Conservation (phyloP, 176 grass and related monocot species). For the Aechmea fasciata region DNA sequence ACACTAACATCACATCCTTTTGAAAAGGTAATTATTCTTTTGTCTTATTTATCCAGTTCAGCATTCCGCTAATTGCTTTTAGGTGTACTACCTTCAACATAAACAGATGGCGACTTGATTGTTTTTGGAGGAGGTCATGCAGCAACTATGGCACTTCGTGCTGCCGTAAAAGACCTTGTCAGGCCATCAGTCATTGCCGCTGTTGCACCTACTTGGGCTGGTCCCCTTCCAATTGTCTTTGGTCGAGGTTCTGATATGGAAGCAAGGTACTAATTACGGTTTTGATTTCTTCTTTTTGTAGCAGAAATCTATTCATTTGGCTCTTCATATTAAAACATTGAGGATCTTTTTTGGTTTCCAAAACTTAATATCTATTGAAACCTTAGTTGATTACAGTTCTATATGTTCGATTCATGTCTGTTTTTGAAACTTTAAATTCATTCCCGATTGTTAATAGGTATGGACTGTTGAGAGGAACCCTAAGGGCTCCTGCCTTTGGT, state of each 20-base stretch:
- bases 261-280: constrained; percentile 41
- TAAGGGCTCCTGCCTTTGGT: constrained; percentile 66
- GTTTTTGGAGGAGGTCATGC: constrained; percentile 95
- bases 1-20: not conserved
- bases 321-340: not conserved
- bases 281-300: not conserved
- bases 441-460: constrained; percentile 41
- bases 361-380: not conserved
- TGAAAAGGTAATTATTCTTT: constrained; percentile 1
- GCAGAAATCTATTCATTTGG: constrained; percentile 16
- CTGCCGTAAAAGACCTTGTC: constrained; percentile 70
- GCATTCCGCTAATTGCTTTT: constrained; percentile 4
- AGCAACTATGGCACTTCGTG: constrained; percentile 74
- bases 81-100: constrained; percentile 16
- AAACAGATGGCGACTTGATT: constrained; percentile 54
- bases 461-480: constrained; percentile 66
- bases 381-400: too few relatives aligned
- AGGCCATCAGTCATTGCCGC: constrained; percentile 57
- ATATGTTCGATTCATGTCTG: too few relatives aligned
- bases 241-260: constrained; percentile 81
- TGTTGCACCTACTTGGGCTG: constrained; percentile 95
- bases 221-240: constrained; percentile 93
- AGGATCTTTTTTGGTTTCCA: not conserved
- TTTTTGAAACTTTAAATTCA: not conserved
- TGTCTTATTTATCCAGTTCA: constrained; percentile 2